Percentiles rank a stretch among this genome's conserved stretches.
These are phyloP conservation scores for Elsinoe batatas DNA, from an alignment of 2,329 filamentous ascomycete species.

Conservation along the genomic window DNA sequence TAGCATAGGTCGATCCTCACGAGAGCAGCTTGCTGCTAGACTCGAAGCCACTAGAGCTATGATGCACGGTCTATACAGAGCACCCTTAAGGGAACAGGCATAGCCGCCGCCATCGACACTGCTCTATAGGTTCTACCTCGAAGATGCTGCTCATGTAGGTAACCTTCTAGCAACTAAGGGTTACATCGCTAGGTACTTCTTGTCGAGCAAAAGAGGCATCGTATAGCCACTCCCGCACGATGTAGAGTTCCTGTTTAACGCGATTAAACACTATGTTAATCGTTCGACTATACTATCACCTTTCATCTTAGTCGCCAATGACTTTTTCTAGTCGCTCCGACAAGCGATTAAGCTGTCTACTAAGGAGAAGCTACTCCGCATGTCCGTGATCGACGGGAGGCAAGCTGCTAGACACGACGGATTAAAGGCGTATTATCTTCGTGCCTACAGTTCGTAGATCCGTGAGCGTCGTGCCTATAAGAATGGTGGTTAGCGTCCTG, in stretches of 20 bases:
- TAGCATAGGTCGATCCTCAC: no score
- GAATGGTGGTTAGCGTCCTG: background rate
- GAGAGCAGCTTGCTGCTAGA: no score
- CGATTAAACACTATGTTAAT: constrained; percentile 7
- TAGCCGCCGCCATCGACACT: background rate
- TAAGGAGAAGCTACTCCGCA: background rate
- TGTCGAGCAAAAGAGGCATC: background rate
- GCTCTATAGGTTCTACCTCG: background rate
- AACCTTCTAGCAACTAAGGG: background rate
- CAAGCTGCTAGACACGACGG: background rate
- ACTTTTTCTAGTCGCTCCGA: background rate
- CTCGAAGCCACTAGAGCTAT: no score
- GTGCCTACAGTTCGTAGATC: background rate
- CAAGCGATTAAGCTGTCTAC: background rate
- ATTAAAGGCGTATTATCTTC: background rate
- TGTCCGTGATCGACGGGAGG: background rate
- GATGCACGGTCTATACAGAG: no score
- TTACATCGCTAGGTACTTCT: background rate
- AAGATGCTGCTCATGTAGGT: background rate
- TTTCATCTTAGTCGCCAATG: background rate
- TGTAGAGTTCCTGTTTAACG: background rate
- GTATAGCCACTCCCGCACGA: background rate
- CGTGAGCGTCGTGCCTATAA: background rate
- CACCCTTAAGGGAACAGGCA: background rate
- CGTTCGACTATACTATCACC: background rate